phyloP scores from a whole-genome alignment of 2,329 filamentous ascomycete genomes.

The Tolypocladium amazonense region DNA sequence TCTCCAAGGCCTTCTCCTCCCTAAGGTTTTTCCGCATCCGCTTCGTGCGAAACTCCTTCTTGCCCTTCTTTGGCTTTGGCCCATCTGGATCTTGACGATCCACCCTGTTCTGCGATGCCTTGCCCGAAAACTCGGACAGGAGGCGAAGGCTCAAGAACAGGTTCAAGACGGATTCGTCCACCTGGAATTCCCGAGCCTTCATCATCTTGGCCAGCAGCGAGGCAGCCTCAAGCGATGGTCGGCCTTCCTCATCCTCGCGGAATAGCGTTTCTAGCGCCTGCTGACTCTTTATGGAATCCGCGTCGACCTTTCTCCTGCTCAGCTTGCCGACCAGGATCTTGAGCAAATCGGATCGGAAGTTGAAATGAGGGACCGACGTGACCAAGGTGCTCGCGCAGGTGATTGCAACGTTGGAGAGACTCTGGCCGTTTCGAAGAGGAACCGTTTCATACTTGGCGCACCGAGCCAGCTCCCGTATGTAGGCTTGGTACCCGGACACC shows the following conservation, averaged over 20 bases:
- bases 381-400: constrained; percentile 77
- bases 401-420: constrained; percentile 65
- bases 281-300: constrained; percentile 67
- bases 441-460: constrained; percentile 48
- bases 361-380: constrained; percentile 85
- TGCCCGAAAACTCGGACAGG: constrained; percentile 76
- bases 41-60: constrained; percentile 85
- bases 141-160: constrained; percentile 84
- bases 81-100: constrained; percentile 32
- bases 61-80: constrained; percentile 44
- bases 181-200: constrained; percentile 70
- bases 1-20: constrained; percentile 79
- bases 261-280: constrained; percentile 75
- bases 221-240: constrained; percentile 77
- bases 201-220: constrained; percentile 88
- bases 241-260: constrained; percentile 77
- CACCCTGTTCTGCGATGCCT: constrained; percentile 67
- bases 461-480: constrained; percentile 64
- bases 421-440: constrained; percentile 28
- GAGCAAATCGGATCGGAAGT: constrained; percentile 80
- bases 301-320: constrained; percentile 59
- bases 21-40: constrained; percentile 71
- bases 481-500: constrained; percentile 73
- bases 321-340: constrained; percentile 81
- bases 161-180: constrained; percentile 80